A percentile compares a stretch with the other conserved stretches of the same genome.
Evolutionary conservation across 768 basidiomycete species (phyloP).

Genomic region (Hebeloma cylindrosporum): DNA sequence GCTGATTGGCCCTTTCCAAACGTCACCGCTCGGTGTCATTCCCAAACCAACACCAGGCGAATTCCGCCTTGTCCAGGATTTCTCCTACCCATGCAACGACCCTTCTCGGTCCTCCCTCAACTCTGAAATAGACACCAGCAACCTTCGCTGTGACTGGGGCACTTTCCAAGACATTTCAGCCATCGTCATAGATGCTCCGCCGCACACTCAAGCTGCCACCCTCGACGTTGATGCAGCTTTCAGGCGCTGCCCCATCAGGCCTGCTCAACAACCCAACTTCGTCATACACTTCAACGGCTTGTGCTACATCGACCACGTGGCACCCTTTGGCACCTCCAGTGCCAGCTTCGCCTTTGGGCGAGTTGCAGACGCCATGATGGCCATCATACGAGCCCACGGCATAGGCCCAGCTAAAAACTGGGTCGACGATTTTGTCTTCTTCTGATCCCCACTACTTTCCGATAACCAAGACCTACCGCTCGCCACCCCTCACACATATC

Average conservation of each 20-base stretch:
- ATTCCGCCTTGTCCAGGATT: slow-evolving; percentile 32
- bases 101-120: slow-evolving; percentile 29
- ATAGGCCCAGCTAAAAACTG: slow-evolving; percentile 30
- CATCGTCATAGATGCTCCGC: slow-evolving; percentile 25
- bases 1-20: slow-evolving; percentile 43
- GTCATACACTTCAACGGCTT: slow-evolving; percentile 21
- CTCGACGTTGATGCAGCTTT: slow-evolving; percentile 40
- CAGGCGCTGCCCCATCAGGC: slow-evolving; percentile 32
- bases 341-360: slow-evolving; percentile 31
- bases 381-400: slow-evolving; percentile 16
- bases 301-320: slow-evolving; percentile 29
- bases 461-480: neutral
- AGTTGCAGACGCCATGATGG: slow-evolving; percentile 30
- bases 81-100: slow-evolving; percentile 28
- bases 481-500: slow-evolving; percentile 4
- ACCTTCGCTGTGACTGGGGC: slow-evolving; percentile 29
- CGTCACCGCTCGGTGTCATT: slow-evolving; percentile 40
- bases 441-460: slow-evolving; percentile 16
- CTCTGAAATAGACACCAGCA: slow-evolving; percentile 25
- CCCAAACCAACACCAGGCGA: slow-evolving; percentile 30
- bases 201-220: slow-evolving; percentile 33
- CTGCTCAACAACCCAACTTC: slow-evolving; percentile 24
- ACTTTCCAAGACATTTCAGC: slow-evolving; percentile 13
- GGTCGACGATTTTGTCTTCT: slow-evolving; percentile 38
- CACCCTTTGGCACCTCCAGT: slow-evolving; percentile 23